phyloP scores from a whole-genome alignment of 768 basidiomycete species.

The Sporobolomyces roseus region DNA sequence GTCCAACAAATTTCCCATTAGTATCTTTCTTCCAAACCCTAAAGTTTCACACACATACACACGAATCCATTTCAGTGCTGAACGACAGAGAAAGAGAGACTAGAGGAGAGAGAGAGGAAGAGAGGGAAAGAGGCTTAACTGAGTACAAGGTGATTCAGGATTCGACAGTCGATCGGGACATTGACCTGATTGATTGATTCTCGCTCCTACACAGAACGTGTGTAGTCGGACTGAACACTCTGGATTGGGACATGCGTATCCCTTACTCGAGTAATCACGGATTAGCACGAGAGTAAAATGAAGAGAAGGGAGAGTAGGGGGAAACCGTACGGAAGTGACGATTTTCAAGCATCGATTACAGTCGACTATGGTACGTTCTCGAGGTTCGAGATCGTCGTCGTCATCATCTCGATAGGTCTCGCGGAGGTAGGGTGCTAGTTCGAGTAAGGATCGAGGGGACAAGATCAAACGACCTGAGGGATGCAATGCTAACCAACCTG shows the following conservation, averaged over 20 bases:
- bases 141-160: conserved; percentile 3
- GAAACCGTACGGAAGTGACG: conserved; percentile 41
- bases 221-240: conserved; percentile 45
- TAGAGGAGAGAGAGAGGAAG: not conserved
- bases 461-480: conserved; percentile 66
- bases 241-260: conserved; percentile 51
- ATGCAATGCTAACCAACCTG: conserved; percentile 24
- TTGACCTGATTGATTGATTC: not conserved
- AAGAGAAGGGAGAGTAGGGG: not conserved
- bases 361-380: conserved; percentile 53
- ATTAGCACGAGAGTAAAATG: too few relatives aligned
- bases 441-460: conserved; percentile 67
- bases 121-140: conserved; percentile 8
- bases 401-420: conserved; percentile 60
- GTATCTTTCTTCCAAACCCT: conserved; percentile 25
- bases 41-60: not conserved
- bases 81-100: not conserved
- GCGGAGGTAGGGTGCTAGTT: conserved; percentile 69
- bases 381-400: conserved; percentile 50
- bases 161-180: conserved; percentile 22
- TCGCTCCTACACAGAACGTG: conserved; percentile 6
- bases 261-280: conserved; percentile 38
- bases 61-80: too few relatives aligned
- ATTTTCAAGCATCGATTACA: conserved; percentile 74
- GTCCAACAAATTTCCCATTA: conserved; percentile 54